Percentiles rank a stretch among this genome's conserved stretches.
These are phyloP conservation scores for Rheum nobile DNA, from an alignment of 148 eudicot species.

Conservation along the genomic window DNA sequence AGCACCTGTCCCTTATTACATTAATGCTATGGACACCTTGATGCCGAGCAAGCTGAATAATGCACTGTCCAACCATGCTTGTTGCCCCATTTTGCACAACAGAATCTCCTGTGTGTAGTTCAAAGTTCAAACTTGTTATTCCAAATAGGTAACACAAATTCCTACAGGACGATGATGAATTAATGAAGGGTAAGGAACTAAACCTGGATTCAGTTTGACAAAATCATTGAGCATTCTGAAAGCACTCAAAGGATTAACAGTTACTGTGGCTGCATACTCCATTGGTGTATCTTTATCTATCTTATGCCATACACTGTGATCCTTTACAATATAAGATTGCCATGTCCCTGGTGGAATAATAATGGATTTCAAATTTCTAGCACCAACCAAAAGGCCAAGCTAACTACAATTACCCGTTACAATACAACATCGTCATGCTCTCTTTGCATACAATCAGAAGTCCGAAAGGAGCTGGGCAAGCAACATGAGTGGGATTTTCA, in stretches of 20 bases:
- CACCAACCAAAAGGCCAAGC: not conserved
- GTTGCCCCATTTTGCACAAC: slow-evolving; percentile 98
- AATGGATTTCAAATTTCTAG: not conserved
- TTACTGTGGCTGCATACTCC: slow-evolving; percentile 82
- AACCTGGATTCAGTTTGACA: slow-evolving; percentile 59
- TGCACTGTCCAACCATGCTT: slow-evolving; percentile 92
- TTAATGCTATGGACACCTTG: slow-evolving; percentile 71
- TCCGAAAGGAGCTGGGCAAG: not conserved
- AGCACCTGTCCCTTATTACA: slow-evolving; percentile 83
- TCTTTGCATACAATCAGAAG: no score
- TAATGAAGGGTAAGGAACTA: not conserved
- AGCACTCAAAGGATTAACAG: slow-evolving; percentile 87
- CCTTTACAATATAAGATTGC: slow-evolving; percentile 78
- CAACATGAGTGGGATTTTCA: not conserved
- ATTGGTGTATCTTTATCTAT: slow-evolving; percentile 52
- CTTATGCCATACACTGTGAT: slow-evolving; percentile 77
- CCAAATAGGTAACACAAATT: not conserved
- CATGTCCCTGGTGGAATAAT: slow-evolving; percentile 50
- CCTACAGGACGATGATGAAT: not conserved
- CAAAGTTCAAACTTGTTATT: not conserved
- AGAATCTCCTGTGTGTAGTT: slow-evolving; percentile 73
- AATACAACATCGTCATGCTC: no score
- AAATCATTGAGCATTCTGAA: slow-evolving; percentile 77
- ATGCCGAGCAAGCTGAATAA: slow-evolving; percentile 75
- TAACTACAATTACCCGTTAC: not conserved